Evolutionary conservation across 2,329 filamentous ascomycete species (phyloP), one percentile per base, ranked within the genome.

Genomic region (Xylaria sp.): DNA sequence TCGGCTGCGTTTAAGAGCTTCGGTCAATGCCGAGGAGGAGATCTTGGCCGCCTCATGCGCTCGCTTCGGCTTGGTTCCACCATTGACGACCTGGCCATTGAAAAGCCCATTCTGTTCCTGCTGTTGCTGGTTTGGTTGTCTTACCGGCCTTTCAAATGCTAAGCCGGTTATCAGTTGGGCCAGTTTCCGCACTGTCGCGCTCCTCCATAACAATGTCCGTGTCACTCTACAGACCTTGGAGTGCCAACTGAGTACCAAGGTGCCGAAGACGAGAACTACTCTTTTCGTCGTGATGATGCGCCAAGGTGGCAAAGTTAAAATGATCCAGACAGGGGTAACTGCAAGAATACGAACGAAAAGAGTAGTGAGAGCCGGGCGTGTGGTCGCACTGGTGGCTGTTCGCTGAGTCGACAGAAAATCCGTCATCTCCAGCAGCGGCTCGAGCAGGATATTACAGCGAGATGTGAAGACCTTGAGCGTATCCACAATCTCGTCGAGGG

Each of bases 401-500:
- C 91, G 88, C 79, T 98, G 94, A 0, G 94, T 97, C 69, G 93
- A 96, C 31, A 99, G 86, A 77, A 98, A 98, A 79, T 98, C 94
- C 6, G 94, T 98, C 79, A 98, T 86, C 72, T 92, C 90, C 54
- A 97, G 85, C 65, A 98, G 87, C 2, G 96, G 96, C 76, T 98
- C 94, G 61, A 98, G 86, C 20, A 99, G 84, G 62, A 97, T 91
- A 80, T 98, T 97, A 81, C 96, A 98, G 58, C 96, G 88, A 5
- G 91, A 92, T 0, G 95, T 98, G 74, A 99, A 93, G 73, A 94
- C 90, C 79, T 94, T 94, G 54, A 99, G 83, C 0, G 93, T 97
- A 75, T 98, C 94, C 66, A 99, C 92, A 69, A 99, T 99, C 82
- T 99, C 96, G 79, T 99, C 96, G 62, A 99, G 82, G 60, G 94